Evolutionary conservation across 1,284 basidiomycete species (phyloP), one percentile per base, ranked within the genome.

Genomic region (Ustilago curta): DNA sequence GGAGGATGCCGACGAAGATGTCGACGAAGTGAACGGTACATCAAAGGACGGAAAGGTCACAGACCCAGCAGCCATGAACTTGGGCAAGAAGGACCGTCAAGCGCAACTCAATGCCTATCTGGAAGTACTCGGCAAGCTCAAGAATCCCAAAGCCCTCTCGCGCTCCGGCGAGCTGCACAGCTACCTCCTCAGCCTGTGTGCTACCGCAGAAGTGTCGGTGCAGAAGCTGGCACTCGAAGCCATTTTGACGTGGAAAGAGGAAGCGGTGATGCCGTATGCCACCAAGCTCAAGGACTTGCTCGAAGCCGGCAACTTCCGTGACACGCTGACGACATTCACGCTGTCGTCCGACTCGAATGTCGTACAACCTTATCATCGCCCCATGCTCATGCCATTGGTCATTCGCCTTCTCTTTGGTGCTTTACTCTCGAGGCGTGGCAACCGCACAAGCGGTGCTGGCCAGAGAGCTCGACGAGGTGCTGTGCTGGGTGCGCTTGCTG

Each of bases 281-380:
- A 90, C 92, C 19, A 88, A 88, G 18, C 86, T 98, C 21, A 88
- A 88, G 27, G 88, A 88, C 18, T 87, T 99, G 8, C 88, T 99
- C 37, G 94, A 97, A 68, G 91, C 94, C 50, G 91, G 90, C 16
- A 88, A 92, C 67, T 97, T 95, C 90, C 88, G 96, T 25, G 97
- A 99, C 79, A 91, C 93, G 77, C 88, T 99, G 5, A 88, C 91
- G 0, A 88, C 90, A 19, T 88, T 98, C 45, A 74, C 78, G 48
- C 59, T 83, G 11, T 68, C 77, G 2, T 66, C 65, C 12, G 75
- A 77, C n/a, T 71, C 78, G 8, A 88, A 88, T 16, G 83, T 86
- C 4, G 88, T 96, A 50, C 90, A 92, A 40, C 83, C 87, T 0
- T 86, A 87, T 2, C 90, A 93, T 75, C 89, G 95, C 31, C 82